Conservation (phyloP, 2,329 filamentous ascomycete genomes). For the Exophiala spinifera region DNA sequence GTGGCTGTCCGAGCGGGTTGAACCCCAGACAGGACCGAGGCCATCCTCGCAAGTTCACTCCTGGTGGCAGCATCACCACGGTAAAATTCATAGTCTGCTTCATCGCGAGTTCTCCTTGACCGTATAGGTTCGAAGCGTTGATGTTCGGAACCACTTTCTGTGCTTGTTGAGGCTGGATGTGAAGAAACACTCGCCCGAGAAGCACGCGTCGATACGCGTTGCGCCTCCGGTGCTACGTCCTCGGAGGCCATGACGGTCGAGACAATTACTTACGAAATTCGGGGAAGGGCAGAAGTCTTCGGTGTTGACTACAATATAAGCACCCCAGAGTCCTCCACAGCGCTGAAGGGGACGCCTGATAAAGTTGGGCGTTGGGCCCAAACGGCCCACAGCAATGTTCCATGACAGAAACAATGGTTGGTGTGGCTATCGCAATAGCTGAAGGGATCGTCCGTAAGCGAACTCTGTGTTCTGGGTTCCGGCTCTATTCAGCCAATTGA, state of each 20-base stretch:
- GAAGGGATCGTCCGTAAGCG: too few species aligned
- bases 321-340: too few species aligned
- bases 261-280: too few species aligned
- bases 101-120: constrained; percentile 20
- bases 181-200: neutral
- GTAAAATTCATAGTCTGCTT: constrained; percentile 19
- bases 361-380: too few species aligned
- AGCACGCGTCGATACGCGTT: neutral
- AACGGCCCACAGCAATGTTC: too few species aligned
- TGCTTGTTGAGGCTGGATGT: neutral
- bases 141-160: constrained; percentile 12
- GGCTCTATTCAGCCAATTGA: too few species aligned
- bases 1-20: constrained; percentile 9
- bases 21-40: constrained; percentile 20
- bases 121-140: constrained; percentile 23
- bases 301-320: too few species aligned
- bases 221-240: neutral
- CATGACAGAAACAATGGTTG: too few species aligned
- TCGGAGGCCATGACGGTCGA: neutral
- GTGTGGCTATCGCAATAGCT: too few species aligned
- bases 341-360: too few species aligned
- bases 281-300: too few species aligned
- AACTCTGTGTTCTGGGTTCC: too few species aligned
- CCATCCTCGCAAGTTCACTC: constrained; percentile 20
- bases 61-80: constrained; percentile 5